Conservation (phyloP, 2,329 filamentous ascomycete genomes). For the Arthrobotrys iridis region DNA sequence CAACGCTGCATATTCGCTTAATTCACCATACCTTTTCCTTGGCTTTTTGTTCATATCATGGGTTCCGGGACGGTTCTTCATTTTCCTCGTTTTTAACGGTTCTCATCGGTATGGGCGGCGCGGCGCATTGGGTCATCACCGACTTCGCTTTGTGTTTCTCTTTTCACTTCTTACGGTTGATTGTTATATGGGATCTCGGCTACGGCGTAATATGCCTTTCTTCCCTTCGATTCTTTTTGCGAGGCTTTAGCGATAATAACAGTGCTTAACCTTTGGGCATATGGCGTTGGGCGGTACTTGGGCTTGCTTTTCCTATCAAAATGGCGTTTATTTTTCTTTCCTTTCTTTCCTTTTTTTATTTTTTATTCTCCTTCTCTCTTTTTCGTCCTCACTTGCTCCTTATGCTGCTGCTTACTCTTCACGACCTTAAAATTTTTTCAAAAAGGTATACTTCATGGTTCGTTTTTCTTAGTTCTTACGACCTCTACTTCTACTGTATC, state of each 20-base stretch:
- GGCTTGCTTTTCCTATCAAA: slow-evolving; percentile 26
- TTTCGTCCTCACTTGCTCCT: background rate
- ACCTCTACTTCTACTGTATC: slow-evolving; percentile 48
- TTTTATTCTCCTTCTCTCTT: slow-evolving; percentile 3
- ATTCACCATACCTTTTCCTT: slow-evolving; percentile 56
- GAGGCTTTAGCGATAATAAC: slow-evolving; percentile 50
- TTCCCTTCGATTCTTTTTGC: slow-evolving; percentile 44
- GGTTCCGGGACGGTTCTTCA: slow-evolving; percentile 46
- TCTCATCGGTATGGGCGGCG: slow-evolving; percentile 48
- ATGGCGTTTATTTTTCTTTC: slow-evolving; percentile 40
- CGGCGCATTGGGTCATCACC: slow-evolving; percentile 48
- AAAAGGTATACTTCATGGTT: slow-evolving; percentile 46
- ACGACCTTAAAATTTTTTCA: slow-evolving; percentile 46
- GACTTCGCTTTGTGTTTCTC: slow-evolving; percentile 28
- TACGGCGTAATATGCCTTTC: slow-evolving; percentile 51
- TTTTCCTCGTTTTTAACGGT: slow-evolving; percentile 46
- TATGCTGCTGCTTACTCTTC: slow-evolving; percentile 20
- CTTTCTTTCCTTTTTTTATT: background rate
- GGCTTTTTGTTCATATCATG: slow-evolving; percentile 56
- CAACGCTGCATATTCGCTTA: slow-evolving; percentile 41
- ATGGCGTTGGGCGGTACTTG: slow-evolving; percentile 43
- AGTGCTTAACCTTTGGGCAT: slow-evolving; percentile 49
- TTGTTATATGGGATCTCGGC: slow-evolving; percentile 34
- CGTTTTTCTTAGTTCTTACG: slow-evolving; percentile 43
- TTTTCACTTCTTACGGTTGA: slow-evolving; percentile 21